Evolutionary conservation across 306 rosid genomes (phyloP).

Genomic region (Trifolium subterraneum): DNA sequence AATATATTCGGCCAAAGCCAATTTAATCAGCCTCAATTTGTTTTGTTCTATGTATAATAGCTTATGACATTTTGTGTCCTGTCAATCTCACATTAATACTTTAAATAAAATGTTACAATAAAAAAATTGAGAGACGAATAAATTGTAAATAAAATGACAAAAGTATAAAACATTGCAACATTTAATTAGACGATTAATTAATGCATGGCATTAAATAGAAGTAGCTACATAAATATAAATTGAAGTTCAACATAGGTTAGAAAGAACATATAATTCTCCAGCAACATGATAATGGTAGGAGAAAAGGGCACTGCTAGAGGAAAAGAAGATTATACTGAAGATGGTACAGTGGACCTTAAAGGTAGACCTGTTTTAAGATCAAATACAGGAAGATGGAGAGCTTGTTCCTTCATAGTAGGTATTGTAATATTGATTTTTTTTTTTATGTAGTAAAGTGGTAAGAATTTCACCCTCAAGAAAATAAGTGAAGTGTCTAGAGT

Average conservation of each 20-base stretch:
- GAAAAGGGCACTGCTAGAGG: constrained; percentile 33
- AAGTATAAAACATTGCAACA: constrained; percentile 4
- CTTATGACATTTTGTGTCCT: constrained; percentile 3
- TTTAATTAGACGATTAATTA: constrained; percentile 21
- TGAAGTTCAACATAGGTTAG: neutral
- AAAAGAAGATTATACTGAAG: constrained; percentile 46
- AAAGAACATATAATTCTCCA: constrained; percentile 5
- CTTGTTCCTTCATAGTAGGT: constrained; percentile 53
- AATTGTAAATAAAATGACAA: constrained; percentile 22
- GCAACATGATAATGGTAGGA: constrained; percentile 34
- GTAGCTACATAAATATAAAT: constrained; percentile 4
- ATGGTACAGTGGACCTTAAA: constrained; percentile 50
- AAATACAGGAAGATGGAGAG: constrained; percentile 52
- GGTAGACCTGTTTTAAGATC: constrained; percentile 53
- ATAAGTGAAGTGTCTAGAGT: too few species aligned
- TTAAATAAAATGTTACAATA: neutral
- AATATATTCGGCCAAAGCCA: neutral
- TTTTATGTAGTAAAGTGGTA: too few species aligned
- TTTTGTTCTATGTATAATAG: neutral
- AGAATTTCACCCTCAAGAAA: too few species aligned
- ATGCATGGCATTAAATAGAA: neutral
- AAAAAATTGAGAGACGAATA: neutral
- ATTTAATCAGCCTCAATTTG: neutral
- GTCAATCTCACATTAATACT: constrained; percentile 18
- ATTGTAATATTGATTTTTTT: too few species aligned